Evolutionary conservation across 2,329 filamentous ascomycete species (phyloP), one percentile per base, ranked within the genome.

Genomic region (Pseudohalonectria lignicola): DNA sequence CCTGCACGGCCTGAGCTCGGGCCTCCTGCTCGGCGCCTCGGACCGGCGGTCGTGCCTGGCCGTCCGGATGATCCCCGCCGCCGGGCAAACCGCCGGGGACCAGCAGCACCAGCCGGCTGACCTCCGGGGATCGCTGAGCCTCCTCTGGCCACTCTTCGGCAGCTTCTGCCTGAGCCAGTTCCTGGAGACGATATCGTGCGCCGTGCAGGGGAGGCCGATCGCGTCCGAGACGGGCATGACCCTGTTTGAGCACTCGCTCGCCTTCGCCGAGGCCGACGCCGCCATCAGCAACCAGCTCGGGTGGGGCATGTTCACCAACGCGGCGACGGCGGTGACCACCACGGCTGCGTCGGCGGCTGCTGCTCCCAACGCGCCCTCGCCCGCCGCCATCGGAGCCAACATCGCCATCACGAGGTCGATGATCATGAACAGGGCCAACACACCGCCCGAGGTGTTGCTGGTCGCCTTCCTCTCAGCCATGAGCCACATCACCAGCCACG

Each of bases 141-240:
- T 77, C 8, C 62, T 88, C 3, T 88, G 83, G 80, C 80, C 82
- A 8, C 64, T 87, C 8, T 88, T 87, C 49, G 62, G 81, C 30
- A 79, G 76, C 0, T 68, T 80, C 30, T 79, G 76, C 41, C 54
- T 84, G 2, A 88, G 86, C 48, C 86, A 94, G 53, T 90, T 96
- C 48, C 64, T 94, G 16, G 92, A 96, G 59, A 92, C 86, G 0
- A 63, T 96, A 9, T 82, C 82, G 4, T 94, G 86, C 56, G 86
- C 90, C 9, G 71, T 96, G 6, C 86, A 94, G 56, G 90, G 90
- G 23, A 77, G 83, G 3, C 74, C 77, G 3, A 74, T 86, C 1
- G 76, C 83, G 45, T 82, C 85, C 1, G 92, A 96, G 60, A 93
- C 86, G 2, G 88, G 87, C 15, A 94, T 96, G 85, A 94, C 88